Percentiles rank a stretch among this genome's conserved stretches.
These are phyloP conservation scores for Phaffia tasmanica DNA, from an alignment of 768 basidiomycete species.

Conservation along the genomic window DNA sequence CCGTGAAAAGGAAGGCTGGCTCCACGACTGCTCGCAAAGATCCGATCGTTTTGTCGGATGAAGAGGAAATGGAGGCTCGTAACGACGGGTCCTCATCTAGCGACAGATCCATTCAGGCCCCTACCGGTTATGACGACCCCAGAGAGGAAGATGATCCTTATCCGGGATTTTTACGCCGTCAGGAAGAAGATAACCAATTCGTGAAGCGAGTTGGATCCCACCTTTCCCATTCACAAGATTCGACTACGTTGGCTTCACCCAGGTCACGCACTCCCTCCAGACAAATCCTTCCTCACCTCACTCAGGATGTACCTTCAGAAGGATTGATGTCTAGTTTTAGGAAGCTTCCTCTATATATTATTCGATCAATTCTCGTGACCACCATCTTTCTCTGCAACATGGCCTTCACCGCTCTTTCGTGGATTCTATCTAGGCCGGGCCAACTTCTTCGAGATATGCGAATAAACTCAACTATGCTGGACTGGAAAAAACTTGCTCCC, in stretches of 20 bases:
- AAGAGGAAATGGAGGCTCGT: conserved; percentile 27
- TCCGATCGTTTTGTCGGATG: conserved; percentile 19
- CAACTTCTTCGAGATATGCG: background rate
- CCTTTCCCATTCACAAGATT: background rate
- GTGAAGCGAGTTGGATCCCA: too few relatives aligned
- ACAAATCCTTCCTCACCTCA: background rate
- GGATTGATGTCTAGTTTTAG: background rate
- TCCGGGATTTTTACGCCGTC: too few relatives aligned
- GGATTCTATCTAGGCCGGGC: conserved; percentile 4
- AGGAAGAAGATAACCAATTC: too few relatives aligned
- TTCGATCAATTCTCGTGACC: conserved; percentile 11
- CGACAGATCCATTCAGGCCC: background rate
- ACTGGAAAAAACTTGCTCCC: conserved; percentile 11
- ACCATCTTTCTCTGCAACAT: conserved; percentile 8
- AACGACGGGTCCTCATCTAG: conserved; percentile 18
- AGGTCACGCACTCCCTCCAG: background rate
- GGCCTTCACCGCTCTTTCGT: background rate
- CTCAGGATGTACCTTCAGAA: background rate
- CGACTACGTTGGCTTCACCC: background rate
- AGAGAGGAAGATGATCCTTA: background rate
- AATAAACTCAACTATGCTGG: background rate
- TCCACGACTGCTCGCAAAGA: too few relatives aligned
- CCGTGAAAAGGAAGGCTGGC: conserved; percentile 20
- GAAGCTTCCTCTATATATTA: background rate
- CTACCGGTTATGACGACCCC: too few relatives aligned